Conservation (phyloP, 208 protist genomes). For the Trypanosomatidae sp. region DNA sequence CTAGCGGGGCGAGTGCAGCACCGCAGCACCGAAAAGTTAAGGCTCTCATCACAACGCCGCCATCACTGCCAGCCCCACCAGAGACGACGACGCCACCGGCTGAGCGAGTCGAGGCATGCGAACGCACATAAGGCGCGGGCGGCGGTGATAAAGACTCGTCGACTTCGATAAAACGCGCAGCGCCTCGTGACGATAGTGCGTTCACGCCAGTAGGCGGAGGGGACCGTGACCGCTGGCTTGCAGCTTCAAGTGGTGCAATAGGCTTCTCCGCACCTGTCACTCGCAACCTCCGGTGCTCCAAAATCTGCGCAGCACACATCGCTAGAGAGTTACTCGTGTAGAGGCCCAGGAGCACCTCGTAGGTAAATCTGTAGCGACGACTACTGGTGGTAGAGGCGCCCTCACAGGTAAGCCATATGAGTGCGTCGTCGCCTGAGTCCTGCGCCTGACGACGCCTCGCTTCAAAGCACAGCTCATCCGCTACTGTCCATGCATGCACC, state of each 20-base stretch:
- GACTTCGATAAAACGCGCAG: neutral
- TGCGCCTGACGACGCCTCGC: slow-evolving; percentile 7
- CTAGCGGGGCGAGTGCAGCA: slow-evolving; percentile 1
- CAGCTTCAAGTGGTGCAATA: neutral
- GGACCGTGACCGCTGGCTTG: neutral
- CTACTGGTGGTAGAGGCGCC: slow-evolving; percentile 1
- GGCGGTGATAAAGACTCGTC: neutral
- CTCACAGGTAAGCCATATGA: slow-evolving; percentile 13
- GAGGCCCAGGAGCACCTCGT: slow-evolving; percentile 12
- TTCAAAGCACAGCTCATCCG: slow-evolving; percentile 17
- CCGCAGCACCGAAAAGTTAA: slow-evolving; percentile 4
- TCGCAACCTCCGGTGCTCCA: neutral
- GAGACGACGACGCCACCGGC: neutral
- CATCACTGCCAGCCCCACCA: neutral
- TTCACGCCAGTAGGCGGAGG: neutral
- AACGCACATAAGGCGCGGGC: neutral
- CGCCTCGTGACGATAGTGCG: too few species aligned
- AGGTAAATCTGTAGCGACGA: neutral
- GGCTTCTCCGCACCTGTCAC: neutral
- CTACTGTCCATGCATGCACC: slow-evolving; percentile 11
- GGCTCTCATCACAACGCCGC: slow-evolving; percentile 18
- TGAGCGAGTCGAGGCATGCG: neutral
- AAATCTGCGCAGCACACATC: neutral
- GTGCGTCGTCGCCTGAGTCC: slow-evolving; percentile 5
- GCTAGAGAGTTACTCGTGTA: slow-evolving; percentile 19